Evolutionary conservation across 148 eudicot species (phyloP), one percentile per base, ranked within the genome.

Genomic region (Vaccinium corymbosum): DNA sequence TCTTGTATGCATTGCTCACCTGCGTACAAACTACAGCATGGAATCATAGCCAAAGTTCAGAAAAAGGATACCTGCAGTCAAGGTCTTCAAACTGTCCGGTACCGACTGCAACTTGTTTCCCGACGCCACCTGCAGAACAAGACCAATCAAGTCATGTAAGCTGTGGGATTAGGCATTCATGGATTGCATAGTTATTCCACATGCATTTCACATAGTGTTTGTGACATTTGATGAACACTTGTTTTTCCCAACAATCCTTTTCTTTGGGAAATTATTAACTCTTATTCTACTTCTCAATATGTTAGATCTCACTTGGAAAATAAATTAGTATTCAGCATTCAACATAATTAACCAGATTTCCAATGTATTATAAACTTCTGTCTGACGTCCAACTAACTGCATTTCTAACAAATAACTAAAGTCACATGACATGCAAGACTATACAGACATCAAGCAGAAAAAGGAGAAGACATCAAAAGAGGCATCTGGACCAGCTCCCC

Each of bases 1-100:
- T 70, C 61, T 8, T 5, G 50, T 80, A 57, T 3, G 52, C 13
- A 57, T 49, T 59, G 22, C 82, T 38, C 7, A 14, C 66, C 2
- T 32, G 66, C 11, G 20, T 42, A 80, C 52, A 80, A 59, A 38
- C 62, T 61, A 38, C 2, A 22, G 32, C 42, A 80, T 61, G 52
- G 4, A 82, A 32, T 73, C 51, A 17, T 35, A 80, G 35, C 46
- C 73, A 22, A 71, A 74, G 10, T 56, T 38, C 14, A 4, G 14
- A 12, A 73, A 22, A 72, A 57, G 53, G 73, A 92, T 91, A 94
- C 97, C 99, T 91, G 87, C 97, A 92, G 74, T 92, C 83, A 82
- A 94, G 83, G 86, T 93, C 97, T 81, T 97, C 95, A 90, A 85
- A 93, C 51, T 88, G 85, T 88, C 94, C 98, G 8, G 94, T 92